Evolutionary conservation across 805 yeast genomes (phyloP).

Genomic region (Candida hispaniensis): DNA sequence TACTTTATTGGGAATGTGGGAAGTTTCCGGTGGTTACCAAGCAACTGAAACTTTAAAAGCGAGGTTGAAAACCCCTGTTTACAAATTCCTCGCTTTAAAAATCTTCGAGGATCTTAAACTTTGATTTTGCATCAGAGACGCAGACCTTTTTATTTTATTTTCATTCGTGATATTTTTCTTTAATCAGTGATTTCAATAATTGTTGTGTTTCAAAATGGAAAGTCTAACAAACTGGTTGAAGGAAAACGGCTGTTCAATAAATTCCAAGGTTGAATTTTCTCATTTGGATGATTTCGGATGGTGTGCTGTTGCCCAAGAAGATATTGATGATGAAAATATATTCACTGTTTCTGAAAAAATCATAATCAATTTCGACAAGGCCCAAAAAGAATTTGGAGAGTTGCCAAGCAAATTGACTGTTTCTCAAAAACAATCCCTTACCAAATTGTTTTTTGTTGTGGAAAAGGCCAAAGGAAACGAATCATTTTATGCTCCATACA

Average conservation of each 20-base stretch:
- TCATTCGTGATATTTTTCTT: too few relatives aligned
- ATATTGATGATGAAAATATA: constrained; percentile 16
- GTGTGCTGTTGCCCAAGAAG: constrained; percentile 16
- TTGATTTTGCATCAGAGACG: too few relatives aligned
- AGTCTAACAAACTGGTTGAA: constrained; percentile 16
- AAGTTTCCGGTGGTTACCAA: too few relatives aligned
- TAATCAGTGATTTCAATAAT: too few relatives aligned
- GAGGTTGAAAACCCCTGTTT: too few relatives aligned
- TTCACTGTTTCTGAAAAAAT: constrained; percentile 17
- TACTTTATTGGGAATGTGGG: too few relatives aligned
- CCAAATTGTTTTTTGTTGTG: constrained; percentile 10
- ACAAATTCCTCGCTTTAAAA: too few relatives aligned
- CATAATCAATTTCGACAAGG: constrained; percentile 20
- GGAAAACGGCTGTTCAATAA: constrained; percentile 14
- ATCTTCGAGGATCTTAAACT: too few relatives aligned
- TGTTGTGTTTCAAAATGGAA: constrained; percentile 12
- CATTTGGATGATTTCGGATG: constrained; percentile 16
- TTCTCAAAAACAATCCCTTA: constrained; percentile 8
- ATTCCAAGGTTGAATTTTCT: constrained; percentile 12
- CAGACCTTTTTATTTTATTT: too few relatives aligned
- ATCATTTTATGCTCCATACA: constrained; percentile 34
- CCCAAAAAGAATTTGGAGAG: constrained; percentile 17
- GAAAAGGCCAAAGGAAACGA: constrained; percentile 14
- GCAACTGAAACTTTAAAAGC: too few relatives aligned
- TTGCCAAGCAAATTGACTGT: constrained; percentile 4